A percentile compares a stretch with the other conserved stretches of the same genome.
phyloP scores from a whole-genome alignment of 2,329 filamentous ascomycete genomes.

The Alternaria alternata region DNA sequence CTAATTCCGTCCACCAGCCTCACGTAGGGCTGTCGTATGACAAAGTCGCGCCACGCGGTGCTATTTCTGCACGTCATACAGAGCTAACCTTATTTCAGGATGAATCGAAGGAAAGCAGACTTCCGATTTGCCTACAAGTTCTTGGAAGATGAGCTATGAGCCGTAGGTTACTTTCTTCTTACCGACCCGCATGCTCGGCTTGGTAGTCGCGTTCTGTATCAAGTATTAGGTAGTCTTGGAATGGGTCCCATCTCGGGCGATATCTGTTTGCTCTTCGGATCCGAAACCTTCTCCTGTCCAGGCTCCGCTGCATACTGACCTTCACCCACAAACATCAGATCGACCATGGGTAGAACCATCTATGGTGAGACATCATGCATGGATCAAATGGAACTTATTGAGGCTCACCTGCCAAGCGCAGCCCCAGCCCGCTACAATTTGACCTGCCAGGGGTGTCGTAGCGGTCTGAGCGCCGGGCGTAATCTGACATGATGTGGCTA shows the following conservation, averaged over 20 bases:
- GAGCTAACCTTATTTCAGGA: slow-evolving; percentile 67
- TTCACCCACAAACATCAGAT: slow-evolving; percentile 3
- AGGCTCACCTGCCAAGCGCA: slow-evolving; percentile 22
- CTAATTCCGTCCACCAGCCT: slow-evolving; percentile 12
- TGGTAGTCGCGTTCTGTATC: slow-evolving; percentile 38
- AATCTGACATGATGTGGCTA: slow-evolving; percentile 34
- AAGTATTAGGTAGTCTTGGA: slow-evolving; percentile 47
- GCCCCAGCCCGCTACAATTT: slow-evolving; percentile 12
- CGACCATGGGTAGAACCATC: slow-evolving; percentile 10
- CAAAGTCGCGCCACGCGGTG: slow-evolving; percentile 8
- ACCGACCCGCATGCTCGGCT: slow-evolving; percentile 13
- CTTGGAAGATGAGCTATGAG: slow-evolving; percentile 86
- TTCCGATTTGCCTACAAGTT: slow-evolving; percentile 99
- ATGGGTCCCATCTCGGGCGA: slow-evolving; percentile 29
- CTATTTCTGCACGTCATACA: slow-evolving; percentile 20
- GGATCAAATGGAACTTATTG: slow-evolving; percentile 17
- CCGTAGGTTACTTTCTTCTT: slow-evolving; percentile 5
- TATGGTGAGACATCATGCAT: slow-evolving; percentile 27
- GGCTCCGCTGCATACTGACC: slow-evolving; percentile 12
- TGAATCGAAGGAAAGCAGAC: slow-evolving; percentile 97
- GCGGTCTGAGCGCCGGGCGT: slow-evolving; percentile 30
- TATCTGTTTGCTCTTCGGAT: slow-evolving; percentile 31
- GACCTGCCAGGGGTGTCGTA: slow-evolving; percentile 11
- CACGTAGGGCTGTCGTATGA: slow-evolving; percentile 9
- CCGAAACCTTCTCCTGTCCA: slow-evolving; percentile 2